These are phyloP conservation scores for Larix kaempferi DNA, from an alignment of 75 land plant species.

Conservation along the genomic window DNA sequence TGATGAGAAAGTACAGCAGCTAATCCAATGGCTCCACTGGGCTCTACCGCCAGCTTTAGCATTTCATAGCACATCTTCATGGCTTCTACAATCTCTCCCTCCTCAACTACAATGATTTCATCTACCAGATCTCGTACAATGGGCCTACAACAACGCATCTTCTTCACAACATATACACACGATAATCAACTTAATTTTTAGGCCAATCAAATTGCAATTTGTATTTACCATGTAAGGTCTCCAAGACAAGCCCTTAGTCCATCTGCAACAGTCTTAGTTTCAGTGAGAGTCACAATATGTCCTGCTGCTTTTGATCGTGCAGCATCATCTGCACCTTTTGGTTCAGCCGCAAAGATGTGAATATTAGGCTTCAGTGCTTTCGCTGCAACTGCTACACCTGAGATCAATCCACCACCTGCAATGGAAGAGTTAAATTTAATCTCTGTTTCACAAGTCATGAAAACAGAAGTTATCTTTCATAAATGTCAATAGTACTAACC, in stretches of 20 bases:
- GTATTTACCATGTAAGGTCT: constrained; percentile 71
- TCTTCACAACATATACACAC: constrained; percentile 4
- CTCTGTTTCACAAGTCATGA: neutral
- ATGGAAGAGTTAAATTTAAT: neutral
- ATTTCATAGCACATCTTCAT: constrained; percentile 81
- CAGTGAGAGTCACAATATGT: constrained; percentile 41
- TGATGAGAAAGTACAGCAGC: constrained; percentile 70
- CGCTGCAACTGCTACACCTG: constrained; percentile 89
- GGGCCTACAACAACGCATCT: constrained; percentile 52
- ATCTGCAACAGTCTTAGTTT: constrained; percentile 82
- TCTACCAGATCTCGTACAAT: constrained; percentile 80
- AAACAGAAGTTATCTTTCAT: neutral
- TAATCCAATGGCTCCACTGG: constrained; percentile 89
- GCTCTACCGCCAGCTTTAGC: constrained; percentile 84
- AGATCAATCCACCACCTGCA: constrained; percentile 91
- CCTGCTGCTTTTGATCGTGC: constrained; percentile 74
- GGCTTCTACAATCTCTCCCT: constrained; percentile 66
- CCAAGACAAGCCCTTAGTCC: constrained; percentile 88
- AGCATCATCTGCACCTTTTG: constrained; percentile 94
- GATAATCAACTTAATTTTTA: constrained; percentile 5
- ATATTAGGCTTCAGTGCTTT: constrained; percentile 85
- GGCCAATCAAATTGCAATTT: neutral
- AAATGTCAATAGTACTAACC: constrained; percentile 44
- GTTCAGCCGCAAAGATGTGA: constrained; percentile 82
- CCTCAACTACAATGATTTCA: constrained; percentile 70